phyloP scores from a whole-genome alignment of 164 flowering plant genomes.

The Chimonanthus praecox region DNA sequence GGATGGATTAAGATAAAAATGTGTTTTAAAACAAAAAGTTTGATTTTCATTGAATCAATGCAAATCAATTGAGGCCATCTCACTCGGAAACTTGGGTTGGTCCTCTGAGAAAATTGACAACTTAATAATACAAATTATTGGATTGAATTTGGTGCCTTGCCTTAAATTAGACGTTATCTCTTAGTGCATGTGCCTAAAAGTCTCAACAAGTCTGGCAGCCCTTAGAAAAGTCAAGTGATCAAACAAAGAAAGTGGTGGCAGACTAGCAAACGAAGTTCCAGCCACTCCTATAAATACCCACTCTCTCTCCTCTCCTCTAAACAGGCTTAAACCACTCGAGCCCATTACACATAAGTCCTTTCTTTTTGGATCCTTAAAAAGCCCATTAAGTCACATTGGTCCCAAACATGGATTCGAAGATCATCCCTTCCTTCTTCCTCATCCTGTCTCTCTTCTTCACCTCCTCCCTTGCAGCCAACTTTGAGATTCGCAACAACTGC shows the following conservation, averaged over 20 bases:
- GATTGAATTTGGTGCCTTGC: no score
- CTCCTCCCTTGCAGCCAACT: background rate
- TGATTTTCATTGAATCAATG: no score
- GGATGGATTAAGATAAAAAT: no score
- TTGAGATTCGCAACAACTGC: constrained; percentile 9
- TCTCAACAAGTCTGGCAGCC: background rate
- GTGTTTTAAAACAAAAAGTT: no score
- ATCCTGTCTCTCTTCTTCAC: background rate
- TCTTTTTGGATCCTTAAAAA: background rate
- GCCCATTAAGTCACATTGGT: background rate
- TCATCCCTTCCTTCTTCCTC: constrained; percentile 1
- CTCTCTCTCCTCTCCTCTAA: background rate
- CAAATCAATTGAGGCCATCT: no score
- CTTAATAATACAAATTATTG: no score
- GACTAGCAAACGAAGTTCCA: background rate
- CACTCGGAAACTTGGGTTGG: no score
- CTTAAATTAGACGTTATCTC: no score
- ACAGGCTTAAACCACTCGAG: no score
- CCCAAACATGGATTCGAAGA: background rate
- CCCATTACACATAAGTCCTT: background rate
- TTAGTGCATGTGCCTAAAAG: background rate
- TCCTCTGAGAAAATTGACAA: no score
- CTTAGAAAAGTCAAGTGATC: background rate
- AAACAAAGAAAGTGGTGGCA: background rate
- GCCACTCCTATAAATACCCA: background rate